Percentiles rank a stretch among this genome's conserved stretches.
phyloP scores from a whole-genome alignment of 768 basidiomycete species.

The Calocera cornea region DNA sequence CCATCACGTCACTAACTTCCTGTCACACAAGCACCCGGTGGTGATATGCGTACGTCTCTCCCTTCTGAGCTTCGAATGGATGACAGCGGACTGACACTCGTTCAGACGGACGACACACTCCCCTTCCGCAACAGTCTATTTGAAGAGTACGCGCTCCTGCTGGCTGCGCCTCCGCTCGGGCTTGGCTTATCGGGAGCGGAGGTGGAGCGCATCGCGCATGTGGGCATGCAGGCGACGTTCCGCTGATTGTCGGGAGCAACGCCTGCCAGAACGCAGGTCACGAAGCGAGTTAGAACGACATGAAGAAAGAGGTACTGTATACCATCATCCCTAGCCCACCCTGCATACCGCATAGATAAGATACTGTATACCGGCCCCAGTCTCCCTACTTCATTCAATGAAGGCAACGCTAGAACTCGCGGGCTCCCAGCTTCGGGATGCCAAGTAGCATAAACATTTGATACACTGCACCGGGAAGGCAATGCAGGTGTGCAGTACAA shows the following conservation, averaged over 20 bases:
- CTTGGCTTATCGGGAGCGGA: constrained; percentile 51
- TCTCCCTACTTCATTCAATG: too few species aligned
- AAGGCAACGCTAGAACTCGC: too few species aligned
- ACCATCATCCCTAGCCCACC: too few species aligned
- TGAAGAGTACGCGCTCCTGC: constrained; percentile 66
- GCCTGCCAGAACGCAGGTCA: too few species aligned
- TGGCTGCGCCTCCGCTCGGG: constrained; percentile 58
- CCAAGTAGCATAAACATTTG: too few species aligned
- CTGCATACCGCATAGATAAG: too few species aligned
- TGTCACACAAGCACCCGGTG: constrained; percentile 50
- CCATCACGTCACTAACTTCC: constrained; percentile 60
- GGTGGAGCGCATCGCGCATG: constrained; percentile 41
- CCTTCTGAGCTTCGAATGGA: not conserved
- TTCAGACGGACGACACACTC: constrained; percentile 69
- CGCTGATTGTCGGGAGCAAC: not conserved
- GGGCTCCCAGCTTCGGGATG: too few species aligned
- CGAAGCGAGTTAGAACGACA: too few species aligned
- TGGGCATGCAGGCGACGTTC: constrained; percentile 41
- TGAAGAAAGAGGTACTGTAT: too few species aligned
- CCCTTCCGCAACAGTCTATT: constrained; percentile 61
- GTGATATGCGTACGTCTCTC: constrained; percentile 52
- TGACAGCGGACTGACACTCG: constrained; percentile 1
- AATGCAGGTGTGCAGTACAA: too few species aligned
- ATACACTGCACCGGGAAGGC: too few species aligned
- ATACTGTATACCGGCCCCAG: too few species aligned